A percentile compares a stretch with the other conserved stretches of the same genome.
These are phyloP conservation scores for Pythium sukuiense DNA, from an alignment of 352 stramenopile species.

Conservation along the genomic window DNA sequence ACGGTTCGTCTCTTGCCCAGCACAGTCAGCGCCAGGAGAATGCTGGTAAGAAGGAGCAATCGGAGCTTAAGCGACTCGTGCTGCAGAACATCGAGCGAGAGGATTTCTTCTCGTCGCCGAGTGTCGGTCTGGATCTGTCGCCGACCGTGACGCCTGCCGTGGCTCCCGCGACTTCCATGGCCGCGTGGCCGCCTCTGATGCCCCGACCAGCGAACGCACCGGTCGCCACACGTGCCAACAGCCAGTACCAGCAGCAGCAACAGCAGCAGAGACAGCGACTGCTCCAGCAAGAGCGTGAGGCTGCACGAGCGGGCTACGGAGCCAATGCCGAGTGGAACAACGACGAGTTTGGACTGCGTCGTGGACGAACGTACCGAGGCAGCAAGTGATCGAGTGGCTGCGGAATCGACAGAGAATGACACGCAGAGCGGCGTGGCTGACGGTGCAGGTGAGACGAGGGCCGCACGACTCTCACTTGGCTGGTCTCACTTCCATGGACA, in stretches of 20 bases:
- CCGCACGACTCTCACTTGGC: not conserved
- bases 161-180: slow-evolving; percentile 14
- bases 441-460: not conserved
- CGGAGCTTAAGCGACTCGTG: slow-evolving; percentile 86
- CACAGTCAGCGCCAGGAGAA: slow-evolving; percentile 88
- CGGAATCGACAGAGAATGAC: not conserved
- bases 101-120: slow-evolving; percentile 53
- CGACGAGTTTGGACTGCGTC: slow-evolving; percentile 75
- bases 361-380: slow-evolving; percentile 65
- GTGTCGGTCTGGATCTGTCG: slow-evolving; percentile 5
- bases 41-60: slow-evolving; percentile 83
- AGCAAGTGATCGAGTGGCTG: slow-evolving; percentile 41
- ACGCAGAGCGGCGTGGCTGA: not conserved
- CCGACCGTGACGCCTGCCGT: slow-evolving; percentile 23
- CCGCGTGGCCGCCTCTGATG: slow-evolving; percentile 11
- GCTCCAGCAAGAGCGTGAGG: slow-evolving; percentile 26
- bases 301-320: slow-evolving; percentile 54
- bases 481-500: not conserved
- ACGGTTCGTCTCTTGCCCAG: slow-evolving; percentile 92
- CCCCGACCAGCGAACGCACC: slow-evolving; percentile 1
- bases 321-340: slow-evolving; percentile 82
- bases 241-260: slow-evolving; percentile 19
- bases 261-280: slow-evolving; percentile 25
- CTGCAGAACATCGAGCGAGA: slow-evolving; percentile 86
- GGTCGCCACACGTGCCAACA: not conserved